Base-by-base conservation (phyloP, 148 eudicot species). In the Amaranthus cruentus region DNA sequence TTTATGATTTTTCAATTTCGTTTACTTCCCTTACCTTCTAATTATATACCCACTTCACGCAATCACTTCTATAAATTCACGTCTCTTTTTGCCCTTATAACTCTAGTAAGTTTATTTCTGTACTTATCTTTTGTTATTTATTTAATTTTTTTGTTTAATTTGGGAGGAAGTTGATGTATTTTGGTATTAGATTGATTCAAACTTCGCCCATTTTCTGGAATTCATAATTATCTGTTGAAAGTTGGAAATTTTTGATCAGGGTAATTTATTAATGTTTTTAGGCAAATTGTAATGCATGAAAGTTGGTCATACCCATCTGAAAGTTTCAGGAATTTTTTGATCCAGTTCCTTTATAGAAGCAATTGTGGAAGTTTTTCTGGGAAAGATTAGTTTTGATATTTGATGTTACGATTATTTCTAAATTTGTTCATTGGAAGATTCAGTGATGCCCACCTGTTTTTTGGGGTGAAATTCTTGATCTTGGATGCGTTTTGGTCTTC, bases 21-120 rank as follows among this genome's bases (percentile, higher is more conserved):
- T 6, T 75, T 58, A 51, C 73, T 56, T 55, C 62, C 42, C 5
- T 55, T 43, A 56, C 49, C 49, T 51, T 12, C 38, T 77, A 21
- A 74, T n/a, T 72, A 71, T 76, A 15, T 59, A 3, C 47, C 46
- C 69, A 13, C 75, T 75, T 63, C 66, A 80, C 79, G 79, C 79
- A 75, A 80, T 66, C 71, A 69, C 15, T 75, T 78, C 60, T 59
- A 59, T 67, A 12, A 72, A 58, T 42, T 62, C 77, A 79, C 77
- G 77, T 74, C 66, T 73, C 73, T 54, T 43, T 56, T 50, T 28
- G 9, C 65, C 4, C 56, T 44, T 3, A 2, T 15, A 48, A 47
- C 38, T 44, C 7, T 56, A 60, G 69, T 78, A 54, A 55, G 50
- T 66, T 14, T 13, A 62, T 67, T 10, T 1, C 44, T 54, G 6